Evolutionary conservation across 2,329 filamentous ascomycete species (phyloP), one percentile per base, ranked within the genome.

Genomic region (Aspergillus sp.): DNA sequence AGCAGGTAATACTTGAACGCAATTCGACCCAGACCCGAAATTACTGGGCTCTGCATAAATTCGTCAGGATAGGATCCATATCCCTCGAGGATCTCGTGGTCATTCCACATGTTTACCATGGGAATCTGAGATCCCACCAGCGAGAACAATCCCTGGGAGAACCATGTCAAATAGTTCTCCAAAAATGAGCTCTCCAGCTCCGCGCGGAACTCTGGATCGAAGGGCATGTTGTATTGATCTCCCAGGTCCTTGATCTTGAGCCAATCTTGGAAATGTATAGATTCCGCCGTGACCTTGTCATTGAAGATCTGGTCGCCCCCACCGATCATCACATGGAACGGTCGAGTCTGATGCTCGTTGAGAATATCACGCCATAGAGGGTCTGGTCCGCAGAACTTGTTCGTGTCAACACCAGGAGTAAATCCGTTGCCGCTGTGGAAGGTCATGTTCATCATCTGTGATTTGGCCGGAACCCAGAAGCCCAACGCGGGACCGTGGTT

Each of bases 1-100:
- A 98, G 79, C 83, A 98, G 85, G 62, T 98, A 98, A 70, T 97
- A 98, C 67, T 98, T 98, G 79, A 93, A 97, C 0, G 91, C 91
- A 44, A 97, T 83, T 33, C 86, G 86, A 2, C 93, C 94, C 7
- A 98, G 70, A 0, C 94, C 93, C 2, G 84, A 85, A 64, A 98
- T 95, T 0, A 97, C 88, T 0, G 88, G 86, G 2, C 88, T 88
- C 55, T 80, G 82, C 89, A 96, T 97, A 61, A 95, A 93, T 56
- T 88, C 82, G 56, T 96, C 81, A 3, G 90, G 84, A 65, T 97
- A 98, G 0, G 90, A 95, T 5, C 93, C 93, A 63, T 85, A 98
- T 1, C 94, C 93, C 68, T 90, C 86, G 54, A 90, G 90, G 57
- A 90, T 86, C 57, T 93, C 88, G 64, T 97, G 93, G 59, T 97